Base-by-base conservation (phyloP, 2,329 filamentous ascomycete genomes). In the Tolypocladium endophyticum region DNA sequence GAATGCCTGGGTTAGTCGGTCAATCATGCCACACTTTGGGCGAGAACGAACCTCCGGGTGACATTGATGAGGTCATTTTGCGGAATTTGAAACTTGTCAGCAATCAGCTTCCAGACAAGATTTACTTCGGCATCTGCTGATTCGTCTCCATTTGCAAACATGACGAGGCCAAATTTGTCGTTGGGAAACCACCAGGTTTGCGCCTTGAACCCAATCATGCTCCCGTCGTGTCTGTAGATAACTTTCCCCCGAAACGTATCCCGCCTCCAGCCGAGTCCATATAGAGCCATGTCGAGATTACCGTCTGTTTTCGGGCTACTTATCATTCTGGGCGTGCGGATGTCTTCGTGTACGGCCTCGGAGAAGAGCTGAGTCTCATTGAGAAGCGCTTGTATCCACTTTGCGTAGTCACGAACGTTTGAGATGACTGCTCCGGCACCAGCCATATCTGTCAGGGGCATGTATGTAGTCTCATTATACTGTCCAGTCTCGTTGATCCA, bases 311-410 rank as follows among this genome's bases (percentile, higher is more conserved):
- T 12, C 45, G 23, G 1, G 7, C 16, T 8, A 1, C 7, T 8
- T 3, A 81, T 67, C 14, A 71, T 60, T 3, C 71, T 59, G 14
- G 73, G 68, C 3, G 52, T 66, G 35, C 67, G 66, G 11, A 75
- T 67, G n/a, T 72, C 70, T 2, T 58, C 23, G 56, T 72, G 71
- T 1, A 64, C 65, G 0, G 41, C 61, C 8, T 61, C 41, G 2
- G 68, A 68, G 14, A 73, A 64, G 9, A 68, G 68, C 4, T 50
- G 56, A 0, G 60, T 47, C 55, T 67, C 45, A 14, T 73, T 65
- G 30, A 85, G 68, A 30, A 83, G 69, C 25, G 76, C 78, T 33
- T 71, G 70, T 3, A 83, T 63, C 82, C 81, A 86, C 64, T 75
- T 77, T 1, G 73, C 67, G 64, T 81, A 83, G 68, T 84, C 81